Conservation (phyloP, 169 alveolate genomes). For the Plasmodium fragile region DNA sequence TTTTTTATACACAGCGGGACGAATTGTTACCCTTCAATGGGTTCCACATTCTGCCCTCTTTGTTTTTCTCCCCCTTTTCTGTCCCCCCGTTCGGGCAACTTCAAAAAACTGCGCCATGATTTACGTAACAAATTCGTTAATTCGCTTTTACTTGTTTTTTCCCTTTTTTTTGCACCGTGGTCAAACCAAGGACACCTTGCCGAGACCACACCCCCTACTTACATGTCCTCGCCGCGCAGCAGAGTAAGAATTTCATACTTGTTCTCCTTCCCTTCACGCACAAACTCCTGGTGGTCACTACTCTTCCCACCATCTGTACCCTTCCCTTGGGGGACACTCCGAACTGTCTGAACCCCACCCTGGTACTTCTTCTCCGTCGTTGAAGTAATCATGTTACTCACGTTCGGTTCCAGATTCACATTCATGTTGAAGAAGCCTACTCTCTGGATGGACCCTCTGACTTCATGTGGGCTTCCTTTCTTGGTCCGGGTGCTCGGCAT, state of each 20-base stretch:
- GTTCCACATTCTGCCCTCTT: background rate
- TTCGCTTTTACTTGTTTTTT: background rate
- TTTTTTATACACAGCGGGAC: background rate
- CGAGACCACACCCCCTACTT: background rate
- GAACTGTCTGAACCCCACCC: background rate
- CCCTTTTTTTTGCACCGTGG: background rate
- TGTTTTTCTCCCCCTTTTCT: too few relatives aligned
- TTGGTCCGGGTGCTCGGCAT: constrained; percentile 54
- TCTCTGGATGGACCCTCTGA: constrained; percentile 23
- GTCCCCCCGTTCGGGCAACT: background rate
- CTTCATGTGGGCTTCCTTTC: constrained; percentile 3
- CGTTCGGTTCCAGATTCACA: constrained; percentile 51
- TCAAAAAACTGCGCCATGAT: background rate
- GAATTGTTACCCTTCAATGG: background rate
- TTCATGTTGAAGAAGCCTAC: constrained; percentile 64
- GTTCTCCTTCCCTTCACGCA: constrained; percentile 1
- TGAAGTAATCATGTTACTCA: constrained; percentile 59
- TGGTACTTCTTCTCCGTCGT: constrained; percentile 69
- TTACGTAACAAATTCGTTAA: background rate
- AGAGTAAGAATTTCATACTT: constrained; percentile 61
- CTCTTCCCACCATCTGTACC: background rate
- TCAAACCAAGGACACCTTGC: background rate
- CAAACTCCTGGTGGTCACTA: background rate
- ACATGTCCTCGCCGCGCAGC: background rate
- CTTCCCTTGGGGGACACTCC: constrained; percentile 5